Conservation (phyloP, 495 filamentous ascomycete genomes). For the Immersiella caudata region DNA sequence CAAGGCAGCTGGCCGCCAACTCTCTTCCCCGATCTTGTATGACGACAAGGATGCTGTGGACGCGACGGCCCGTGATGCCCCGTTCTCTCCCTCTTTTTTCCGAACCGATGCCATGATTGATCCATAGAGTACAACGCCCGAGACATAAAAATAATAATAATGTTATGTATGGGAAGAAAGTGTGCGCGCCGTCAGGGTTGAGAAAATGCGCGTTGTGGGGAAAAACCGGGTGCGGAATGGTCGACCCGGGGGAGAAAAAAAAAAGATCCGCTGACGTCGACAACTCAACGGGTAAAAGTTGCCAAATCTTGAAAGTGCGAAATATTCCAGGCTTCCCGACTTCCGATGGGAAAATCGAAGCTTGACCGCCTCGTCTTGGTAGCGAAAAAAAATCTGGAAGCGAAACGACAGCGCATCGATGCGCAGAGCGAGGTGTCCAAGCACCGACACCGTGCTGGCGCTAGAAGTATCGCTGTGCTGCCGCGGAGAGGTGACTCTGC, state of each 20-base stretch:
- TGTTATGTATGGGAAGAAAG: not conserved
- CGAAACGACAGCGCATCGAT: not conserved
- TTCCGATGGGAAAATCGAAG: not conserved
- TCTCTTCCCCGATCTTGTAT: not conserved
- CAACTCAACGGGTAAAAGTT: not conserved
- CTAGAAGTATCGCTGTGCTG: not conserved
- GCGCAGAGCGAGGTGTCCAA: not conserved
- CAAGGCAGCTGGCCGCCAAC: slow-evolving; percentile 5
- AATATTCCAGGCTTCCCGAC: not conserved
- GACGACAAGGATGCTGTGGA: not conserved
- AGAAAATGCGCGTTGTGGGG: not conserved
- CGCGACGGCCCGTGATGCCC: not conserved
- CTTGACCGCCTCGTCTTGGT: not conserved
- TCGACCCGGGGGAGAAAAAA: not conserved
- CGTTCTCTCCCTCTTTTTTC: not conserved
- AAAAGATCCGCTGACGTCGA: not conserved
- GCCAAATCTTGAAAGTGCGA: not conserved
- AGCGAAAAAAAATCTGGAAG: not conserved
- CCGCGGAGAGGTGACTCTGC: slow-evolving; percentile 2
- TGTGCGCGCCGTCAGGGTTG: not conserved
- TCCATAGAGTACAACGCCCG: not conserved
- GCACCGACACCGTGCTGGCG: not conserved
- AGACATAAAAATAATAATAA: not conserved
- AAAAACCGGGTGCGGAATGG: not conserved
- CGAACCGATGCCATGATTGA: not conserved